Conservation (phyloP, 345 rosid species). For the Ceriops decandra region DNA sequence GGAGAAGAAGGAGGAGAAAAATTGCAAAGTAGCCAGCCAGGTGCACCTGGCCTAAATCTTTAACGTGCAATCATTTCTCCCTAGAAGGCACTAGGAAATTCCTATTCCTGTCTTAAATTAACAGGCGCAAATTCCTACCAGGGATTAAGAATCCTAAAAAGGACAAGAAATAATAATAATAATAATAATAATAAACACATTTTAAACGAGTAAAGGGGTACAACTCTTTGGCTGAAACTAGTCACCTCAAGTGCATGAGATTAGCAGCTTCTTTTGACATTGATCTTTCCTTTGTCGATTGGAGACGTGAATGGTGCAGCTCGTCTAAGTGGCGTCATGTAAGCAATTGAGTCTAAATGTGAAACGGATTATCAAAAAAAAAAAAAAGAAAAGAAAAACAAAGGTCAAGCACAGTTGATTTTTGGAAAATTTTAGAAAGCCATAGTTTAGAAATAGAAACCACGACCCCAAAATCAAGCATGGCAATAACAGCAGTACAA, state of each 20-base stretch:
- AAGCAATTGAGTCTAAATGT: no score
- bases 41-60: no score
- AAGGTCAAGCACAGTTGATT: background rate
- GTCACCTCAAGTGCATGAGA: no score
- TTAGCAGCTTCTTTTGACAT: no score
- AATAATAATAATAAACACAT: background rate
- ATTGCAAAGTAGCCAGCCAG: background rate
- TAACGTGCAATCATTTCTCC: constrained; percentile 9
- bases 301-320: no score
- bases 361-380: no score
- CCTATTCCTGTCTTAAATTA: constrained; percentile 8
- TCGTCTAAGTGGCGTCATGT: no score
- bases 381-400: no score
- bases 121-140: constrained; percentile 1
- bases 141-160: background rate
- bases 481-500: constrained; percentile 15
- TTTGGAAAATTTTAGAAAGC: background rate
- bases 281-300: no score
- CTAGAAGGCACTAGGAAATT: constrained; percentile 16
- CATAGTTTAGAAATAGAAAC: background rate
- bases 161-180: background rate
- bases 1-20: background rate
- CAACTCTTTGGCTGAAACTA: no score
- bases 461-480: background rate
- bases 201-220: background rate